Evolutionary conservation across 768 basidiomycete species (phyloP), one percentile per base, ranked within the genome.

Genomic region (Leccinum variicolor): DNA sequence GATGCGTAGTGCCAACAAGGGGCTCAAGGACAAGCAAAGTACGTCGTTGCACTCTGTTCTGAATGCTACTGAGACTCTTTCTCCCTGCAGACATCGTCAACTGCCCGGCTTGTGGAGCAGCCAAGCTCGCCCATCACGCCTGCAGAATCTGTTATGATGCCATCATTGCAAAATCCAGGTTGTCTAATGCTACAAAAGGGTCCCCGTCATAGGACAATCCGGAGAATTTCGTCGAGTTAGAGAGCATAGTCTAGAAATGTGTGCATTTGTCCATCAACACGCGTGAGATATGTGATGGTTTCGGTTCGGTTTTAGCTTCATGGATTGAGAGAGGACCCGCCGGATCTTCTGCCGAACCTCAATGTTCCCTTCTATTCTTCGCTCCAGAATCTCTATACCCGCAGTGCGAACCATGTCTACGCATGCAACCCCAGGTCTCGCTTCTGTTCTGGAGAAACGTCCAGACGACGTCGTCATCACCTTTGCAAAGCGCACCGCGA

Each of bases 1-100:
- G n/a, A 96, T 96, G 94, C 82, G 95, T 43, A 86, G 85, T 61
- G 89, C 94, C 15, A 94, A 94, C 74, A 98, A 98, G 73, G 94
- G 94, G 1, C 75, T 97, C 66, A 92, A 94, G 72, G 94, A 98
- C 74, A 95, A 93, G 73, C 86, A 86, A 59, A 94, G 96, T 94
- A 74, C 8, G 62, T 59, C 31, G 2, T 26, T 9, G 13, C 54
- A 19, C 39, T 39, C 41, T 50, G 25, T 53, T 46, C 49, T 31
- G 1, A 52, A 36, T 13, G 25, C 28, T 4, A 50, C 56, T 67
- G 34, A 31, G 0, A 63, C 58, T 17, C 7, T 34, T 7, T 14
- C 53, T 25, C 58, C 8, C 23, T 52, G 7, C 55, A 98, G 95
- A 95, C 69, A 84, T 98, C 62, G 90, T 91, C 58, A 84, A 87